phyloP scores from a whole-genome alignment of 1,284 basidiomycete genomes.

The Microbotryomycetes sp. region DNA sequence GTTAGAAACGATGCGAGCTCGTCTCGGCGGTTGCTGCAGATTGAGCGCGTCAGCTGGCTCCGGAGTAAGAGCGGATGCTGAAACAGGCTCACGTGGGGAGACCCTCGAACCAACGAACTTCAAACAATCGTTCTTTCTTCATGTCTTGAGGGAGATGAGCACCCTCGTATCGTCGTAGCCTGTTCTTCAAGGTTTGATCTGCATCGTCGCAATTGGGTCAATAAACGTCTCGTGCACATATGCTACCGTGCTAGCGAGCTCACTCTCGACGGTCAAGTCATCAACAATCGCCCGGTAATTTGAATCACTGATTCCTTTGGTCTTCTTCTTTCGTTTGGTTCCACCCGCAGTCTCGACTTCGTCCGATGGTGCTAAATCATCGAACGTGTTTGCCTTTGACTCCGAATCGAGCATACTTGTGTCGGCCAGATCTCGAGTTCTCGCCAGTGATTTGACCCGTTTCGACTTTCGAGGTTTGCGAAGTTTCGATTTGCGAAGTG shows the following conservation, averaged over 20 bases:
- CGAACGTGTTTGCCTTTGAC: not conserved
- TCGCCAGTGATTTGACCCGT: not conserved
- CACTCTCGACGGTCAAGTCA: slow-evolving; percentile 26
- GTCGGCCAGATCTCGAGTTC: not conserved
- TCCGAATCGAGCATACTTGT: not conserved
- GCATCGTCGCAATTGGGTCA: not conserved
- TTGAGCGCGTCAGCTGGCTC: rapidly evolving
- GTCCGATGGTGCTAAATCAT: not conserved
- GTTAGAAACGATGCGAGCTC: slow-evolving; percentile 25
- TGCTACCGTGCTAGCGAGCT: too few species aligned
- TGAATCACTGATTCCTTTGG: slow-evolving; percentile 3
- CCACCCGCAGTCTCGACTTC: not conserved
- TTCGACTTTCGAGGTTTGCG: not conserved
- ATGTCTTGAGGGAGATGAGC: slow-evolving; percentile 14
- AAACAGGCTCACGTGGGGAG: slow-evolving; percentile 11
- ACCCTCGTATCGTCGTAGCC: slow-evolving; percentile 24
- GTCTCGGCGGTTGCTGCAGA: slow-evolving; percentile 14
- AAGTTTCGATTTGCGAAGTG: not conserved
- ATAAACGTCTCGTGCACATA: too few species aligned
- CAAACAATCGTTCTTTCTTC: slow-evolving; percentile 27
- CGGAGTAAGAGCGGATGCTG: not conserved
- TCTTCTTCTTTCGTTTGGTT: not conserved
- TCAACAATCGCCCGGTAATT: slow-evolving; percentile 27
- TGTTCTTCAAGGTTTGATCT: slow-evolving; percentile 24
- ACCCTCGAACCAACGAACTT: slow-evolving; percentile 26